Evolutionary conservation across 2,329 filamentous ascomycete genomes (phyloP), one percentile per base, ranked within the genome.

Genomic region (Xylaria multiplex): DNA sequence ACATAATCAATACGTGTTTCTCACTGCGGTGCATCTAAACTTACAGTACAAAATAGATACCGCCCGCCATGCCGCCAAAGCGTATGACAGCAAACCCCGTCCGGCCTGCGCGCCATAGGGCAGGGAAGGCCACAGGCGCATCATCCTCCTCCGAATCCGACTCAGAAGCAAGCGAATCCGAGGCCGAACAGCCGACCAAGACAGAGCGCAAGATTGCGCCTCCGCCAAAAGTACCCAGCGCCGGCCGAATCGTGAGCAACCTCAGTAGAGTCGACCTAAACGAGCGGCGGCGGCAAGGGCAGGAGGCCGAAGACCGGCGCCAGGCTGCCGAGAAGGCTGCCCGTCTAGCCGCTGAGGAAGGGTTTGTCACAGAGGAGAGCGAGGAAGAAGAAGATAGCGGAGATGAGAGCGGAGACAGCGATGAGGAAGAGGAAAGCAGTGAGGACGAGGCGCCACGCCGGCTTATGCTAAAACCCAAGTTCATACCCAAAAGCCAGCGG

Each of bases 41-140:
- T 19, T 22, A 5, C 30, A 46, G 8, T 6, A 19, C 13, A 19
- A 43, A 22, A 49, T 27, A 48, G 42, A 46, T 19, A 5, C 49
- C 7, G 24, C 40, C 37, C 69, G 74, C 52, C 40, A 88, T 87
- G 85, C 90, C 91, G 68, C 88, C 90, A 13, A 93, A 92, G 78
- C 91, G 92, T 75, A 97, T 98, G 92, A 98, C 95, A 69, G 93
- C 94, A 69, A 97, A 97, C 76, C 93, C 93, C 3, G 81, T 90
- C 65, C 90, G 89, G 77, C 92, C 93, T 27, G 88, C 90, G 71
- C 91, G 96, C 64, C 91, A 97, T 75, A 90, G 93, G 65, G 91
- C 95, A 16, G 95, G 96, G 71, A 98, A 97, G 79, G 83, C 90
- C 16, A 81, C 84, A 2, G 86, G 82, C 7, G 85, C 82, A 66